phyloP scores from a whole-genome alignment of 148 eudicot species.

The Rhododendron mucronatum region DNA sequence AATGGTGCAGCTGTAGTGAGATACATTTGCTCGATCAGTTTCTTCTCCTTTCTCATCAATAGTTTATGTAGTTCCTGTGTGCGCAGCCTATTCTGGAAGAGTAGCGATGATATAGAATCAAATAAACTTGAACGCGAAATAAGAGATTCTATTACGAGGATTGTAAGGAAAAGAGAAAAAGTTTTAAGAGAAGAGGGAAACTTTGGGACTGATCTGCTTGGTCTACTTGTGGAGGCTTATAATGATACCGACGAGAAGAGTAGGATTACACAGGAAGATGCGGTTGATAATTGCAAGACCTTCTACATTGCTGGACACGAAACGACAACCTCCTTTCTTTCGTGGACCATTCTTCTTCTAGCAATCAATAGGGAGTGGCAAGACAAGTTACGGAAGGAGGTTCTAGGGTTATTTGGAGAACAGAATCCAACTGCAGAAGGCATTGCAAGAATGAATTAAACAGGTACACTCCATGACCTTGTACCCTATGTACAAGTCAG shows the following conservation, averaged over 20 bases:
- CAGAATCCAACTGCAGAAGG: slow-evolving; percentile 15
- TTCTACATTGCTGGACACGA: slow-evolving; percentile 15
- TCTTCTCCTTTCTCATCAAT: background rate
- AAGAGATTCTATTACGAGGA: background rate
- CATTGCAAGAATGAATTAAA: slow-evolving; percentile 16
- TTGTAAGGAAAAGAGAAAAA: slow-evolving; percentile 10
- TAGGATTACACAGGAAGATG: background rate
- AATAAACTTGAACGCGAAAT: slow-evolving; percentile 13
- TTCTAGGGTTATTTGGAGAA: slow-evolving; percentile 13
- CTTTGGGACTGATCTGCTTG: slow-evolving; percentile 10
- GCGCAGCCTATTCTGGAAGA: slow-evolving; percentile 3
- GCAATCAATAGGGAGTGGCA: slow-evolving; percentile 21
- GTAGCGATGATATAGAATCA: background rate
- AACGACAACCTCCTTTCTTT: slow-evolving; percentile 8
- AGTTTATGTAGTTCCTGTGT: background rate
- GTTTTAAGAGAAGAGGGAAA: background rate
- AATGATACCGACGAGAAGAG: background rate
- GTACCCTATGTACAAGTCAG: background rate
- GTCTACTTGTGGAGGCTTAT: slow-evolving; percentile 10
- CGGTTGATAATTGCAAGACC: slow-evolving; percentile 18
- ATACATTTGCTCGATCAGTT: too few species aligned
- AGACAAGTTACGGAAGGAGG: slow-evolving; percentile 19
- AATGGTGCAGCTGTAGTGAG: too few species aligned
- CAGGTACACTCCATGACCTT: background rate
- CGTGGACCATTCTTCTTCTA: slow-evolving; percentile 17